Percentiles rank a stretch among this genome's conserved stretches.
phyloP scores from a whole-genome alignment of 148 eudicot genomes.

The Amaranthus palmeri region DNA sequence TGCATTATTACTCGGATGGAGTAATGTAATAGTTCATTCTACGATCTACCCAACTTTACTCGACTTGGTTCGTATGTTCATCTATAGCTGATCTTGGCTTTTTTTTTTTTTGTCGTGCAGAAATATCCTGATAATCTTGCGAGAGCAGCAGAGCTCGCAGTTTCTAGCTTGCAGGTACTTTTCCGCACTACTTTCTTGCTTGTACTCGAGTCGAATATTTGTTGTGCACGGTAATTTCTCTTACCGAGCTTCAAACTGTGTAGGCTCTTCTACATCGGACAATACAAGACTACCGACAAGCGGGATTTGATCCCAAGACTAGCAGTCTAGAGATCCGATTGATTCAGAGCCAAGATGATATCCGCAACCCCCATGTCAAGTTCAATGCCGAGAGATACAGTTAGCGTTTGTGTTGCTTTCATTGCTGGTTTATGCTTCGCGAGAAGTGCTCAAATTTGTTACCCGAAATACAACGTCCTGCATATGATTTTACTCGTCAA shows the following conservation, averaged over 20 bases:
- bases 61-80: background rate
- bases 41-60: constrained; percentile 6
- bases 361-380: constrained; percentile 70
- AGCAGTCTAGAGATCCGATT: constrained; percentile 94
- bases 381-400: constrained; percentile 53
- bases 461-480: too few species aligned
- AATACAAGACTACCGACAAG: constrained; percentile 51
- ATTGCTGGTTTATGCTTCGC: too few species aligned
- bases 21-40: constrained; percentile 58
- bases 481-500: too few species aligned
- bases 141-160: constrained; percentile 82
- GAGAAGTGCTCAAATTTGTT: too few species aligned
- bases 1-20: constrained; percentile 94
- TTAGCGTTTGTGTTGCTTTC: constrained; percentile 6
- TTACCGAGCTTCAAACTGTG: background rate
- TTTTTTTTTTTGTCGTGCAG: constrained; percentile 34
- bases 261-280: constrained; percentile 83
- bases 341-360: constrained; percentile 81
- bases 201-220: background rate
- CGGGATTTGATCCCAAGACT: constrained; percentile 66
- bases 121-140: constrained; percentile 72
- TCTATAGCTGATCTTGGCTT: constrained; percentile 20
- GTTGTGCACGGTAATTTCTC: background rate
- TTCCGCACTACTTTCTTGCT: background rate
- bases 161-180: constrained; percentile 87